Evolutionary conservation across 306 rosid genomes (phyloP).

Genomic region (Aeschynomene evenia): DNA sequence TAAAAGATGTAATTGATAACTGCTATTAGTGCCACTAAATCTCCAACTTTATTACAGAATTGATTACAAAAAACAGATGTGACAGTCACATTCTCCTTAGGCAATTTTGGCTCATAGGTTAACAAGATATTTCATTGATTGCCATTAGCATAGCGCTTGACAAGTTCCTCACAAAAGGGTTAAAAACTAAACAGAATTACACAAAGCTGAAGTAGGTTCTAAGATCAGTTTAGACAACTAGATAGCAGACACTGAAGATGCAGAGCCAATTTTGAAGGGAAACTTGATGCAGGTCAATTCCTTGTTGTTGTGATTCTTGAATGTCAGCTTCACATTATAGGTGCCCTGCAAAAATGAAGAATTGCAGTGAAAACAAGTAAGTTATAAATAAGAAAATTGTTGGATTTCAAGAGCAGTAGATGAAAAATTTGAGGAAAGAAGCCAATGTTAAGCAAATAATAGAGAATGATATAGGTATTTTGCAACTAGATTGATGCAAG

Average conservation of each 20-base stretch:
- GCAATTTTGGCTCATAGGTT: neutral
- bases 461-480: neutral
- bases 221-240: constrained; percentile 25
- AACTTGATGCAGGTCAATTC: constrained; percentile 61
- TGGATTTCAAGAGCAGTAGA: neutral
- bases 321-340: constrained; percentile 57
- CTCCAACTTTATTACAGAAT: neutral
- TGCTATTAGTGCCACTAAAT: neutral
- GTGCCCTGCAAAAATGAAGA: constrained; percentile 51
- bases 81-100: neutral
- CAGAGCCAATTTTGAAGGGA: constrained; percentile 55
- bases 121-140: neutral
- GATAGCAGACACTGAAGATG: constrained; percentile 37
- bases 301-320: constrained; percentile 32
- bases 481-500: neutral
- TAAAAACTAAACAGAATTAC: neutral
- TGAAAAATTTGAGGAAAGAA: neutral
- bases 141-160: neutral
- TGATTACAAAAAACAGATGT: neutral
- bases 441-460: neutral
- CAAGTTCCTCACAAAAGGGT: neutral
- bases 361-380: neutral
- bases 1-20: neutral
- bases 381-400: neutral
- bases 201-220: neutral